phyloP scores from a whole-genome alignment of 2,329 filamentous ascomycete genomes.

The Colletotrichum agaves region DNA sequence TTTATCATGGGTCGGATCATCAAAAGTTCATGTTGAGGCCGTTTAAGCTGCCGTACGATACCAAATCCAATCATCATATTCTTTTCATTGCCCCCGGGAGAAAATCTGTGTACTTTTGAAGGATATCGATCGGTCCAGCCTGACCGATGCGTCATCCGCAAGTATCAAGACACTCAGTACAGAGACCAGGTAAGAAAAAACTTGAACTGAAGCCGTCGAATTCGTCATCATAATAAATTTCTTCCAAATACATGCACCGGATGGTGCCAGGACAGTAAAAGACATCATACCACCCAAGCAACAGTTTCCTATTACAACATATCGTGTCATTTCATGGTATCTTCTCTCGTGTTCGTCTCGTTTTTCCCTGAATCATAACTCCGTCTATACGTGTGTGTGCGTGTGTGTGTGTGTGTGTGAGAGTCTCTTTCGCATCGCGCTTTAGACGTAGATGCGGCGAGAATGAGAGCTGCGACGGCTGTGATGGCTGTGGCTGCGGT shows the following conservation, averaged over 20 bases:
- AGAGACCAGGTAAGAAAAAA: background rate
- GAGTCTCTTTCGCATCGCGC: background rate
- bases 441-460: constrained; percentile 39
- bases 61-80: background rate
- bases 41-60: background rate
- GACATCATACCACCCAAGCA: background rate
- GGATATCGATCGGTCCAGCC: constrained; percentile 17
- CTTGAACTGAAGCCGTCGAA: constrained; percentile 6
- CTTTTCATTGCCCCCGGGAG: background rate
- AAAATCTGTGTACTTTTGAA: constrained; percentile 8
- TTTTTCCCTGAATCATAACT: background rate
- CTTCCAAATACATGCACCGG: background rate
- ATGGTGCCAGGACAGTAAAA: background rate
- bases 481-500: constrained; percentile 50
- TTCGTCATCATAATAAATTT: constrained; percentile 27
- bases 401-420: background rate
- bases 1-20: background rate
- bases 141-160: background rate
- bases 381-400: background rate
- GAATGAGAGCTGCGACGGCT: constrained; percentile 42
- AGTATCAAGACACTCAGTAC: background rate
- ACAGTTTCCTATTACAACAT: background rate
- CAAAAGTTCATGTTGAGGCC: background rate
- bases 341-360: background rate
- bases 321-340: constrained; percentile 28